Base-by-base conservation (phyloP, 139 green algal genomes). In the Chlorella vulgaris region DNA sequence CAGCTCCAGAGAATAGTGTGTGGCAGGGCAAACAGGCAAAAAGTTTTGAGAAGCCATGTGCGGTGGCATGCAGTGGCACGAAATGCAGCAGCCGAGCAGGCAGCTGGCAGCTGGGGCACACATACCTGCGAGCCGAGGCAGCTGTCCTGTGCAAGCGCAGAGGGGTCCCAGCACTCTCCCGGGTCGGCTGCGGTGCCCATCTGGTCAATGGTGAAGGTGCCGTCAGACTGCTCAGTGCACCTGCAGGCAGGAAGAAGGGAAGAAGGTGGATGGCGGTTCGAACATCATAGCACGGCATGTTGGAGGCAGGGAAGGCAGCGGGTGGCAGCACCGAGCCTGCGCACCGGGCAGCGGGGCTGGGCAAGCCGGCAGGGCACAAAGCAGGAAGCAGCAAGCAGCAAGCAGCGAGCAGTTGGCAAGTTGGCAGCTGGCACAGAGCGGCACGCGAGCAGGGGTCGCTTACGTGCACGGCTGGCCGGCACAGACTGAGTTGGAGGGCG, bases 41-140 rank as follows among this genome's bases (percentile, higher is more conserved):
- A n/a, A n/a, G n/a, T n/a, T n/a, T n/a, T n/a, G n/a, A n/a, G n/a
- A n/a, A n/a, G n/a, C n/a, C n/a, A n/a, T n/a, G n/a, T n/a, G n/a
- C n/a, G n/a, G n/a, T n/a, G n/a, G n/a, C n/a, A n/a, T n/a, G n/a
- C n/a, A n/a, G n/a, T n/a, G n/a, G n/a, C n/a, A n/a, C n/a, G n/a
- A n/a, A n/a, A n/a, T n/a, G n/a, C n/a, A n/a, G n/a, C n/a, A n/a
- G n/a, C n/a, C n/a, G n/a, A n/a, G n/a, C n/a, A n/a, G n/a, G n/a
- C n/a, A n/a, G n/a, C n/a, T n/a, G n/a, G n/a, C n/a, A n/a, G n/a
- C n/a, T n/a, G n/a, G n/a, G n/a, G n/a, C n/a, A n/a, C n/a, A n/a
- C n/a, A n/a, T 42, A 62, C 69, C 69, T 83, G 68, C 5, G 84
- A 85, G 29, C 85, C 89, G 15, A 84, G 39, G 79, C 81, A 74